These are phyloP conservation scores for Tilletiopsis washingtonensis DNA, from an alignment of 1,284 basidiomycete genomes.

Conservation along the genomic window DNA sequence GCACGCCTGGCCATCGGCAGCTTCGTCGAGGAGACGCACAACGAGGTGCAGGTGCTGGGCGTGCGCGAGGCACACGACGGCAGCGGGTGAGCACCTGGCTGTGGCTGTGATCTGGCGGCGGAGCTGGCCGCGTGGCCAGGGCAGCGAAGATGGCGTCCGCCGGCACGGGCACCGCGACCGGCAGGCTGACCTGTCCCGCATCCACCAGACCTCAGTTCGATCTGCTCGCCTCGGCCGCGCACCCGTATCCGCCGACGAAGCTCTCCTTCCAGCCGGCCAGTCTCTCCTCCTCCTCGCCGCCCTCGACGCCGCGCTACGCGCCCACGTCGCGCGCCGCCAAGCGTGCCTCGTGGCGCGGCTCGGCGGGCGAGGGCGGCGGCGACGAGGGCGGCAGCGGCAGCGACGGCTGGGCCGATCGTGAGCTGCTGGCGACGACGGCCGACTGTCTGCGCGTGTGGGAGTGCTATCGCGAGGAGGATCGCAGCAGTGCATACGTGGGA, in stretches of 20 bases:
- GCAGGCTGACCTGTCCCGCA: too few relatives aligned
- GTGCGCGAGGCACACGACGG: slow-evolving; percentile 19
- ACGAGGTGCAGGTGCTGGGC: slow-evolving; percentile 44
- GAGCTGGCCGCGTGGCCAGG: too few relatives aligned
- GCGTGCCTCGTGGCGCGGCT: slow-evolving; percentile 29
- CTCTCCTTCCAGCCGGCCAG: slow-evolving; percentile 42
- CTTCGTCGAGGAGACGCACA: slow-evolving; percentile 43
- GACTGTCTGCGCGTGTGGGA: slow-evolving; percentile 46
- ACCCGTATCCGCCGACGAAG: slow-evolving; percentile 46
- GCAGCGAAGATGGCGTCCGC: too few relatives aligned
- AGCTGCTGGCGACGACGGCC: slow-evolving; percentile 43
- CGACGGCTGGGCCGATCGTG: slow-evolving; percentile 19
- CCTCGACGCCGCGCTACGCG: slow-evolving; percentile 11
- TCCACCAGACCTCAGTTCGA: slow-evolving; percentile 11
- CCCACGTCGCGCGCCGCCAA: slow-evolving; percentile 20
- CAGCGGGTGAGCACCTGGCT: too few relatives aligned
- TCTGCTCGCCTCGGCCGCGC: slow-evolving; percentile 38
- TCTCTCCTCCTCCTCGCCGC: slow-evolving; percentile 6
- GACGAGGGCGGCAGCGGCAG: slow-evolving; percentile 10
- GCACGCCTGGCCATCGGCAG: slow-evolving; percentile 41
- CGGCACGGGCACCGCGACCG: slow-evolving; percentile 1
- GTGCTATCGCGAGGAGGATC: slow-evolving; percentile 7
- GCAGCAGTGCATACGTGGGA: neutral
- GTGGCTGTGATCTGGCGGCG: slow-evolving; percentile 6
- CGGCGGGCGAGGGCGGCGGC: slow-evolving; percentile 1